Conservation (phyloP, 805 yeast genomes). For the Brettanomyces anomalus region DNA sequence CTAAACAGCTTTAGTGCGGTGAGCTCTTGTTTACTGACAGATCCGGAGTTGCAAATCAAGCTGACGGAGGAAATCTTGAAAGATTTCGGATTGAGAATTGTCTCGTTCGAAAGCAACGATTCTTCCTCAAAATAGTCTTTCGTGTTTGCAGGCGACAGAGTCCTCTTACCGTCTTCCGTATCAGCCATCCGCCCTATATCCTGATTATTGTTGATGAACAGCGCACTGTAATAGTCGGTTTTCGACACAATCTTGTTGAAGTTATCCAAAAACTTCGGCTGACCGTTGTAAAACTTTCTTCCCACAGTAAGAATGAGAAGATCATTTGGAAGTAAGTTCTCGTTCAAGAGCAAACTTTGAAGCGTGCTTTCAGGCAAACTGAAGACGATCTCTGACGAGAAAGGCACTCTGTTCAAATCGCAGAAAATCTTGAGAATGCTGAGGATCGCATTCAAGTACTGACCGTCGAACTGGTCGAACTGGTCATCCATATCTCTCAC, state of each 20-base stretch:
- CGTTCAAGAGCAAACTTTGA: constrained; percentile 15
- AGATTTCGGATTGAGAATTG: constrained; percentile 21
- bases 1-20: constrained; percentile 18
- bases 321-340: constrained; percentile 12
- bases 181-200: constrained; percentile 3
- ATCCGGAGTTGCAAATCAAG: constrained; percentile 12
- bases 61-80: constrained; percentile 18
- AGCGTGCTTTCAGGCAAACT: constrained; percentile 20
- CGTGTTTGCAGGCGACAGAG: not conserved
- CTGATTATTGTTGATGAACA: constrained; percentile 22
- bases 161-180: constrained; percentile 1
- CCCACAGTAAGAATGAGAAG: constrained; percentile 18
- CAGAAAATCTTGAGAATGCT: constrained; percentile 25
- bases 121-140: constrained; percentile 4
- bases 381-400: constrained; percentile 24
- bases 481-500: constrained; percentile 10
- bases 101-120: constrained; percentile 17
- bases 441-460: constrained; percentile 28
- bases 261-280: constrained; percentile 7
- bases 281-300: constrained; percentile 13
- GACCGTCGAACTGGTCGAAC: constrained; percentile 12
- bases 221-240: constrained; percentile 10
- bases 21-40: constrained; percentile 11
- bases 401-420: constrained; percentile 21
- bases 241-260: constrained; percentile 9